A percentile compares a stretch with the other conserved stretches of the same genome.
phyloP scores from a whole-genome alignment of 805 yeast species.

The Kodamaea kaohsiungensis region DNA sequence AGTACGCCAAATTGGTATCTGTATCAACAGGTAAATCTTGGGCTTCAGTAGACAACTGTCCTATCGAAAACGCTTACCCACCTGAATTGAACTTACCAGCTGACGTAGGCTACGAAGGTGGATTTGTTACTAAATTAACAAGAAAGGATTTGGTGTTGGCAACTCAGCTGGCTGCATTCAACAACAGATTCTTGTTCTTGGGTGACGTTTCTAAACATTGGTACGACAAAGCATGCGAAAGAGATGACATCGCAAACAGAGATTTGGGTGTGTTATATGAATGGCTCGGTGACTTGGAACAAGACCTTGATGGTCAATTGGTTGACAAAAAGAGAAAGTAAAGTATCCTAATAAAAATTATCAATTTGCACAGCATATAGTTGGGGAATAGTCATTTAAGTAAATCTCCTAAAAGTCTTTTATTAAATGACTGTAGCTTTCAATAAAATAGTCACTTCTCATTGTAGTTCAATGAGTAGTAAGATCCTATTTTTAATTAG shows the following conservation, averaged over 20 bases:
- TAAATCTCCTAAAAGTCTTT: neutral
- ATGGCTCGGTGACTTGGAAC: constrained; percentile 41
- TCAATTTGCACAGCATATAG: neutral
- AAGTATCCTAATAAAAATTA: neutral
- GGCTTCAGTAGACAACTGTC: constrained; percentile 57
- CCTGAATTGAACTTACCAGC: constrained; percentile 43
- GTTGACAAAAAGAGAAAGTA: constrained; percentile 7
- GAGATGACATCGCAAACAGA: constrained; percentile 38
- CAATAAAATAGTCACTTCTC: too few species aligned
- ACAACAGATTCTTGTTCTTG: constrained; percentile 35
- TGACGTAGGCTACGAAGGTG: constrained; percentile 47
- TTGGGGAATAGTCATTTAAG: neutral
- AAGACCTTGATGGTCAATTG: constrained; percentile 16
- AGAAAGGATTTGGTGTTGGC: constrained; percentile 47
- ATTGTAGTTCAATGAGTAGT: too few species aligned
- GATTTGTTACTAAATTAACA: constrained; percentile 49
- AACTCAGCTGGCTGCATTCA: constrained; percentile 35
- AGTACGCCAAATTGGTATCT: constrained; percentile 50
- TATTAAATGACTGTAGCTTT: too few species aligned
- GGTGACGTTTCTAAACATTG: constrained; percentile 42
- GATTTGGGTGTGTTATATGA: constrained; percentile 45
- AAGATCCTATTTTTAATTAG: too few species aligned
- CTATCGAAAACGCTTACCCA: constrained; percentile 49
- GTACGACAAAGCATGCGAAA: constrained; percentile 46
- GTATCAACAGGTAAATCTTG: constrained; percentile 56